A percentile compares a stretch with the other conserved stretches of the same genome.
Conservation (phyloP, 1,284 basidiomycete genomes). For the Apiotrichum laibachii region DNA sequence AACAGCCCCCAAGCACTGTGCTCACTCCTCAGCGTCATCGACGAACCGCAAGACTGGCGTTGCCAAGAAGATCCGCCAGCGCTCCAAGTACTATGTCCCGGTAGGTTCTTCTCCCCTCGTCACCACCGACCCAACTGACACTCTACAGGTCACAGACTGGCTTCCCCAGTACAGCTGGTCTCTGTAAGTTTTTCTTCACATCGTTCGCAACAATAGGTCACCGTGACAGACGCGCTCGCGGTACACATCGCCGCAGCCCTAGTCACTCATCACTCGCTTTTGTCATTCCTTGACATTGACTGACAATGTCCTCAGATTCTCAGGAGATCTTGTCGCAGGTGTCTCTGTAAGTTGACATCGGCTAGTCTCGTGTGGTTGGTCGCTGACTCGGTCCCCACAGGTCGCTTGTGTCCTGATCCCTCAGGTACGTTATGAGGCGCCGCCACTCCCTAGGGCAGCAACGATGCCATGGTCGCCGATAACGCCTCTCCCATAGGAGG, state of each 20-base stretch:
- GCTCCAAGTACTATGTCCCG: constrained; percentile 51
- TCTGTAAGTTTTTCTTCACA: constrained; percentile 57
- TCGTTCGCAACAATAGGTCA: background rate
- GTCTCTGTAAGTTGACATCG: constrained; percentile 57
- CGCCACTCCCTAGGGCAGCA: background rate
- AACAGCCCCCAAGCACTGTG: background rate
- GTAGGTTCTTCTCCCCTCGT: constrained; percentile 19
- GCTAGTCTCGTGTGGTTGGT: background rate
- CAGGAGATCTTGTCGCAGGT: constrained; percentile 78
- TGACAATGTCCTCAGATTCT: constrained; percentile 57
- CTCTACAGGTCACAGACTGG: constrained; percentile 58
- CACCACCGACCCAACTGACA: background rate
- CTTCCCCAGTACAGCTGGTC: constrained; percentile 75
- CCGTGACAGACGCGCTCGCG: background rate
- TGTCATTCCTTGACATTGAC: background rate
- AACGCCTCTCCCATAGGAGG: background rate
- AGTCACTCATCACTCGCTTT: background rate
- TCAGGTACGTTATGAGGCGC: constrained; percentile 56
- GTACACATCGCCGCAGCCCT: background rate
- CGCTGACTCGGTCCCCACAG: constrained; percentile 23
- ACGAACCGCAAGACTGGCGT: constrained; percentile 15
- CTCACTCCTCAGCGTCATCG: background rate
- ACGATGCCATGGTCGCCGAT: background rate
- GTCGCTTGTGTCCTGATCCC: constrained; percentile 86
- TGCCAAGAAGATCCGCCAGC: constrained; percentile 43